A percentile compares a stretch with the other conserved stretches of the same genome.
These are phyloP conservation scores for Cryphonectria naterciae DNA, from an alignment of 2,329 filamentous ascomycete species.

Conservation along the genomic window DNA sequence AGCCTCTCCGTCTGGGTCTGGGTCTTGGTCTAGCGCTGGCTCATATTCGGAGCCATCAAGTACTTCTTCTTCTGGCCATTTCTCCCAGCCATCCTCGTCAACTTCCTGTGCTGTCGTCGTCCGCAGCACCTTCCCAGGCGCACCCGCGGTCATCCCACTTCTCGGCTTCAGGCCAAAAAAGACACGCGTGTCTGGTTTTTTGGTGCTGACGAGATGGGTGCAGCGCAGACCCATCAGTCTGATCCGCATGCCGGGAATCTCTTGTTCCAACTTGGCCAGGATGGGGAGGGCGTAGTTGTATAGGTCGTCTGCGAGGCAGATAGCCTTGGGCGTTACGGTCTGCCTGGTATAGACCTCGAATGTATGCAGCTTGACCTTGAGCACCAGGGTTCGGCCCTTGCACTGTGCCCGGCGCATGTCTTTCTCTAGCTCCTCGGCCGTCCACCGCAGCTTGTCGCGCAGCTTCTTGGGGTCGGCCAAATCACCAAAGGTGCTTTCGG, in stretches of 20 bases:
- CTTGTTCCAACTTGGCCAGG: constrained; percentile 80
- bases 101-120: neutral
- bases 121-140: constrained; percentile 26
- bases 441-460: constrained; percentile 76
- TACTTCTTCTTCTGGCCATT: constrained; percentile 70
- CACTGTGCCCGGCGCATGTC: constrained; percentile 79
- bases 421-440: constrained; percentile 83
- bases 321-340: constrained; percentile 71
- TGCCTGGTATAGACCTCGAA: constrained; percentile 92
- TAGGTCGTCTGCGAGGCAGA: constrained; percentile 77
- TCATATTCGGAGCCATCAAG: constrained; percentile 42
- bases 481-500: constrained; percentile 88
- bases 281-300: constrained; percentile 84
- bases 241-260: constrained; percentile 77
- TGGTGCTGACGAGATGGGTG: constrained; percentile 84
- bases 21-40: constrained; percentile 10
- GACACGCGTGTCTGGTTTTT: constrained; percentile 73
- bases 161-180: constrained; percentile 73
- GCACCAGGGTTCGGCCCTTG: constrained; percentile 86
- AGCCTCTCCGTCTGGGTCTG: constrained; percentile 54
- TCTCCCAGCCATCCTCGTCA: constrained; percentile 63
- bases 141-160: constrained; percentile 21
- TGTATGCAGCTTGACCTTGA: constrained; percentile 93
- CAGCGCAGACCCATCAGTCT: constrained; percentile 88
- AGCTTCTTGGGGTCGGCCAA: constrained; percentile 71